Conservation (phyloP, 495 filamentous ascomycete species). For the Penicillium desertorum region DNA sequence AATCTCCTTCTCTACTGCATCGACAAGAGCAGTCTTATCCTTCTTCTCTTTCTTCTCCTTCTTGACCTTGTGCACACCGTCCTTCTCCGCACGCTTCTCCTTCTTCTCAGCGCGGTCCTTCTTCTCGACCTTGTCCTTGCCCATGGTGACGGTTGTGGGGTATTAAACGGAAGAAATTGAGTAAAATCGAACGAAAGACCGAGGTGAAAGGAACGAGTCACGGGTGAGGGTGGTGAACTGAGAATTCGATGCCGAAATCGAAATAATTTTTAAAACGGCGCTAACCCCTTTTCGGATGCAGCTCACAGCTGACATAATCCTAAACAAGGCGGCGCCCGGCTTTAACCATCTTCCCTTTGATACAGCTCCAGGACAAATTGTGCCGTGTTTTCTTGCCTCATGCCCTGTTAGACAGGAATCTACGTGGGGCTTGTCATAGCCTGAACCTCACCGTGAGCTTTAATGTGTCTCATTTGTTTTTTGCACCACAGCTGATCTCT, state of each 20-base stretch:
- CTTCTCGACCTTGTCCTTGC: slow-evolving; percentile 59
- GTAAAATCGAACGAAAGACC: slow-evolving; percentile 19
- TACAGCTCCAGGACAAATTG: slow-evolving; percentile 1
- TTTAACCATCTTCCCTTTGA: slow-evolving; percentile 3
- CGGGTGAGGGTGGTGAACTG: slow-evolving; percentile 29
- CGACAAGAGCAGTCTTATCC: slow-evolving; percentile 58
- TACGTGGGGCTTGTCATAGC: background rate
- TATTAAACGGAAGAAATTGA: slow-evolving; percentile 16
- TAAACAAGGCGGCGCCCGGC: slow-evolving; percentile 20
- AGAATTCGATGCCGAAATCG: slow-evolving; percentile 32
- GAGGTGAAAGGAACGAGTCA: slow-evolving; percentile 22
- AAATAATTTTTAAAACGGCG: slow-evolving; percentile 49
- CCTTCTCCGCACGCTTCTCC: slow-evolving; percentile 73
- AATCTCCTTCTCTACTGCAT: slow-evolving; percentile 64
- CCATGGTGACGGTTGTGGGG: slow-evolving; percentile 43
- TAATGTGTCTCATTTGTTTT: background rate
- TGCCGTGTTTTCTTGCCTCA: slow-evolving; percentile 3
- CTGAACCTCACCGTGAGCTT: slow-evolving; percentile 3
- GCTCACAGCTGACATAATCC: slow-evolving; percentile 36
- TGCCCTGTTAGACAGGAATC: background rate
- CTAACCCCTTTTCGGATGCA: slow-evolving; percentile 36
- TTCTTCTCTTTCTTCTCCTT: slow-evolving; percentile 71
- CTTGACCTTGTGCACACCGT: slow-evolving; percentile 69
- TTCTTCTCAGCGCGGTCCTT: slow-evolving; percentile 78
- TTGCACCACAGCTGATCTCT: background rate